phyloP scores from a whole-genome alignment of 495 filamentous ascomycete genomes.

The Aspergillus conjunctus region DNA sequence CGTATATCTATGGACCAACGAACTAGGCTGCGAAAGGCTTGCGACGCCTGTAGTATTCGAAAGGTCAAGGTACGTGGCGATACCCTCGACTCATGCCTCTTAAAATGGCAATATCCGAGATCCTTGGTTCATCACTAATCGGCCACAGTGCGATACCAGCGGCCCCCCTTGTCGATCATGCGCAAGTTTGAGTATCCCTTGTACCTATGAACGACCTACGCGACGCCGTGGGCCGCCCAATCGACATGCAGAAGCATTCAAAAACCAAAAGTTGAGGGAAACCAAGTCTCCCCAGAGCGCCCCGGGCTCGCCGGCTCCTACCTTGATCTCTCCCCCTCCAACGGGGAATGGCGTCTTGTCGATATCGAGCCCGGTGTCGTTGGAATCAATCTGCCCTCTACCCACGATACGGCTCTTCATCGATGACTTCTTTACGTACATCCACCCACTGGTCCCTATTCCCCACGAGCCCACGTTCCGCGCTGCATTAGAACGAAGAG shows the following conservation, averaged over 20 bases:
- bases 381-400: slow-evolving; percentile 75
- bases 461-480: slow-evolving; percentile 88
- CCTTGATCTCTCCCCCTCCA: slow-evolving; percentile 27
- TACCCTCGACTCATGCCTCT: neutral
- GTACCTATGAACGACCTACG: slow-evolving; percentile 78
- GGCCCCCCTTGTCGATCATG: slow-evolving; percentile 82
- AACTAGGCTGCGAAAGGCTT: slow-evolving; percentile 71
- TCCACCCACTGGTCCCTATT: slow-evolving; percentile 82
- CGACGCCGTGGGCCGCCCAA: slow-evolving; percentile 84
- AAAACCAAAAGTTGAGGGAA: slow-evolving; percentile 60
- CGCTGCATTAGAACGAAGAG: slow-evolving; percentile 65
- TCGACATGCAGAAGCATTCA: slow-evolving; percentile 79
- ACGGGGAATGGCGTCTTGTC: slow-evolving; percentile 25
- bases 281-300: slow-evolving; percentile 30
- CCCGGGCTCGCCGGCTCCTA: slow-evolving; percentile 31
- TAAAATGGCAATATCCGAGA: neutral
- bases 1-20: slow-evolving; percentile 43
- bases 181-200: slow-evolving; percentile 75
- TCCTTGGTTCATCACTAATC: slow-evolving; percentile 3
- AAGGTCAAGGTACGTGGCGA: slow-evolving; percentile 72
- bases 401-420: slow-evolving; percentile 67
- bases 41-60: slow-evolving; percentile 80
- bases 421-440: slow-evolving; percentile 89
- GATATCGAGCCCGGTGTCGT: slow-evolving; percentile 43
- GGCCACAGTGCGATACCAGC: slow-evolving; percentile 71